Base-by-base conservation (phyloP, 2,329 filamentous ascomycete genomes). In the Colletotrichum cuscutae region DNA sequence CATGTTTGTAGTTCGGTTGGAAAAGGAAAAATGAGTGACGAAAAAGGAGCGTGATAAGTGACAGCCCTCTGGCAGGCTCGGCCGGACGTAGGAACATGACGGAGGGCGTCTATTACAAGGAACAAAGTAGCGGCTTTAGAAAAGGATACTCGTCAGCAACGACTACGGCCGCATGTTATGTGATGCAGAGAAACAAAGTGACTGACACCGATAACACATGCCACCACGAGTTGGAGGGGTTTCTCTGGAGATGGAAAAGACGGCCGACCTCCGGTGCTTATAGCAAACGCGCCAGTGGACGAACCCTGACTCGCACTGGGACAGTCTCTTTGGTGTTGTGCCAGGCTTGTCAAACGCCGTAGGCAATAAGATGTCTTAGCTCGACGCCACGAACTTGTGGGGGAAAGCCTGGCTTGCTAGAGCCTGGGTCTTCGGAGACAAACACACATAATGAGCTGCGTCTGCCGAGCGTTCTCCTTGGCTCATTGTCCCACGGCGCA, bases 301-400 rank as follows among this genome's bases (percentile, higher is more conserved):
- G 42, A 37, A 52, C 42, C n/a, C 70, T 72, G 66, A 70, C 70
- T 72, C 70, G 70, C 66, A 49, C 24, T n/a, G 22, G 60, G 12
- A 35, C 22, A 13, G 37, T 56, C 61, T 65, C 70, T 70, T 70
- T 70, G 66, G 59, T 60, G 54, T 56, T 65, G 54, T 72, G 60
- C 58, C 59, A 72, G 65, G 70, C 66, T 72, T 72, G 66, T 70
- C 70, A 72, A 72, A 72, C 70, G 70, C 70, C 70, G 70, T 70
- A 66, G 60, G 54, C 62, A 70, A 60, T 65, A 59, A 66, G 61
- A 70, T 70, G 70, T 70, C 66, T 70, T 72, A 70, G 66, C 60
- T 12, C 56, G 66, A 61, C 66, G 70, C 70, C 70, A 70, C 66
- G 56, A 70, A 70, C 70, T 70, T 72, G 66, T 28, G 70, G 70